Evolutionary conservation across 2,329 filamentous ascomycete genomes (phyloP), one percentile per base, ranked within the genome.

Genomic region (Trichoderma atrobrunneum): DNA sequence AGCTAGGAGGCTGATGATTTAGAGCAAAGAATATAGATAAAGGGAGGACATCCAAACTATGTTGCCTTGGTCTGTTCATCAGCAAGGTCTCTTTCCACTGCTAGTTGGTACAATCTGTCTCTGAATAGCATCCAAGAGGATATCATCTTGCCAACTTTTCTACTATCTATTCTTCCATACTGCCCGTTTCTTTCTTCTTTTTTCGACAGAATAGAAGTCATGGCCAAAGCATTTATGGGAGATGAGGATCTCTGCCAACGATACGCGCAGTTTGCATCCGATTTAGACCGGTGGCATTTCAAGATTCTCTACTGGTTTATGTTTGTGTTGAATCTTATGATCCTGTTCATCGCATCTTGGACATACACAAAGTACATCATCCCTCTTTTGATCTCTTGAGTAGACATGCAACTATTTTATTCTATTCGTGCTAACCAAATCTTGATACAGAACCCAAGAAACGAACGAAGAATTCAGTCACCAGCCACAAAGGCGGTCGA

Each of bases 301-400:
- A 83, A 84, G 73, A 75, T 82, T 14, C 78, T 86, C 28, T 87
- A 85, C 78, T 87, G 84, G 84, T 74, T 77, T 12, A 73, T 87
- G 64, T 87, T 87, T 74, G 74, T 81, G 28, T 76, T 80, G 21
- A 85, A 86, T 67, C 74, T 87, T 0, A 62, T 83, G 10, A 76
- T 87, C 18, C 79, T 87, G 30, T 86, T 84, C 66, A 72, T 83
- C 14, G 81, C 82, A 10, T 85, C 85, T 1, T 84, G 81, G 77
- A 76, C 78, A 12, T 85, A 82, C 61, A 83, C 76, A 48, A 80
- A 78, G 83, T 84, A 77, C 16, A 26, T 7, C 39, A 26, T 11
- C 30, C 16, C 28, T 12, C 34, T 48, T 28, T 28, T 30, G 28
- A 39, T 8, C 7, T 30, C 2, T 12, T 39, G 36, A 30, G 11